Evolutionary conservation across 1,284 basidiomycete genomes (phyloP).

Genomic region (Austropuccinia psidii): DNA sequence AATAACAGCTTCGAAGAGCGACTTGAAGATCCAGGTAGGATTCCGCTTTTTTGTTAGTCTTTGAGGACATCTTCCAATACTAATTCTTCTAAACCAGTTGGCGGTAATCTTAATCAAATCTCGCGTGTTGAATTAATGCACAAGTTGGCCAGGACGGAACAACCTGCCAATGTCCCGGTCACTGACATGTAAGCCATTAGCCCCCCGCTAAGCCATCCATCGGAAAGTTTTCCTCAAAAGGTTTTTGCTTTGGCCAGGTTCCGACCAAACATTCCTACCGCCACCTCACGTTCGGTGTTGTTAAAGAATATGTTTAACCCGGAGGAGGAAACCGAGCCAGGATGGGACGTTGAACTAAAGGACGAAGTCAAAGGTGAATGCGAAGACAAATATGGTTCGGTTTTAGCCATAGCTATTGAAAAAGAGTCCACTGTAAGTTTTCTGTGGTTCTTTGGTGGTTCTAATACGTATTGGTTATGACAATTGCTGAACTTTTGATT

Average conservation of each 20-base stretch:
- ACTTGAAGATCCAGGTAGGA: conserved; percentile 39
- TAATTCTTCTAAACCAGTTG: conserved; percentile 37
- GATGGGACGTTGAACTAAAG: conserved; percentile 93
- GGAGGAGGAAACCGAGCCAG: conserved; percentile 87
- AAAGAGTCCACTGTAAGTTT: conserved; percentile 74
- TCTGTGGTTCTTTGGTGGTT: background rate
- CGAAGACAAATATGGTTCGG: conserved; percentile 77
- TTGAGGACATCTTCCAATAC: background rate
- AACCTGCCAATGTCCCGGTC: conserved; percentile 51
- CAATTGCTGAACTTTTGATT: background rate
- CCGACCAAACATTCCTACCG: conserved; percentile 47
- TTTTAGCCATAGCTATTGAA: conserved; percentile 82
- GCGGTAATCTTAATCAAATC: conserved; percentile 79
- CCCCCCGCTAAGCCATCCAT: conserved; percentile 19
- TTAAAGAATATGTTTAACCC: conserved; percentile 96
- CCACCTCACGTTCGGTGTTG: conserved; percentile 67
- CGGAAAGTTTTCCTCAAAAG: background rate
- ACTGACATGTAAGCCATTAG: conserved; percentile 40
- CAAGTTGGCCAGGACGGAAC: conserved; percentile 87
- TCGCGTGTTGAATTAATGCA: conserved; percentile 97
- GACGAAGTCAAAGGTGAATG: conserved; percentile 95
- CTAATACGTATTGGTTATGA: background rate
- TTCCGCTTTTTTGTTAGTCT: conserved; percentile 21
- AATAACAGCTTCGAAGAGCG: conserved; percentile 55
- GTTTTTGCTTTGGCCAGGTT: conserved; percentile 45